Percentiles rank a stretch among this genome's conserved stretches.
Conservation (phyloP, 192 early-diverging fungal species). For the Coemansia sp. region DNA sequence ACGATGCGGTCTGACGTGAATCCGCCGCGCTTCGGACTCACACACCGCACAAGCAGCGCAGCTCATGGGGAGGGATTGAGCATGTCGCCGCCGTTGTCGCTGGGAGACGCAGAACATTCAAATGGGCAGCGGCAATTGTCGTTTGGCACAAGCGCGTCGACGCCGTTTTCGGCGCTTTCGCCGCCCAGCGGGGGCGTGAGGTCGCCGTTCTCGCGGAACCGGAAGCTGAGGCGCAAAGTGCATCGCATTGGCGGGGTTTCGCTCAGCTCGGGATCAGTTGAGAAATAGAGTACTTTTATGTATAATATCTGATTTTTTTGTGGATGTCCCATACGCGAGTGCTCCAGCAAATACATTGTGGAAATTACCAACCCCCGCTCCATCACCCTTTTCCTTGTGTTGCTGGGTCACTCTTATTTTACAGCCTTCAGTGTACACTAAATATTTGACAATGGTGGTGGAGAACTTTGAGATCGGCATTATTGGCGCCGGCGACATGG, state of each 20-base stretch:
- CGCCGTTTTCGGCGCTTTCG: constrained; percentile 27
- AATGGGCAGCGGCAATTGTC: constrained; percentile 14
- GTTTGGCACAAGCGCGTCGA: constrained; percentile 15
- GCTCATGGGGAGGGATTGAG: constrained; percentile 3
- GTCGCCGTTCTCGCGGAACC: constrained; percentile 51
- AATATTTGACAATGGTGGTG: constrained; percentile 19
- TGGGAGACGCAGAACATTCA: background rate
- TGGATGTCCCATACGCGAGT: background rate
- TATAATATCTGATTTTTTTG: background rate
- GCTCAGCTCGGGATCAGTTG: constrained; percentile 2
- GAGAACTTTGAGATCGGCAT: constrained; percentile 72
- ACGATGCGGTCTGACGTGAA: constrained; percentile 67
- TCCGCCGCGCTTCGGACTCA: constrained; percentile 19
- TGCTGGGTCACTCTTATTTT: constrained; percentile 8
- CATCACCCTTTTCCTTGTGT: too few species aligned
- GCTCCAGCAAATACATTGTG: background rate
- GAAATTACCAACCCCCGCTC: too few species aligned
- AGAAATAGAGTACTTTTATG: background rate
- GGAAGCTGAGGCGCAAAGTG: constrained; percentile 44
- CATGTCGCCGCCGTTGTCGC: constrained; percentile 27
- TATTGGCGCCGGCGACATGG: constrained; percentile 97
- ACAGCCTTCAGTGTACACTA: too few species aligned
- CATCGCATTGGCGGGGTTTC: constrained; percentile 31
- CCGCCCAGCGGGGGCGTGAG: constrained; percentile 37
- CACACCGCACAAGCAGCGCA: constrained; percentile 8